Percentiles rank a stretch among this genome's conserved stretches.
Evolutionary conservation across 768 basidiomycete genomes (phyloP).

Genomic region (Mycena filopes): DNA sequence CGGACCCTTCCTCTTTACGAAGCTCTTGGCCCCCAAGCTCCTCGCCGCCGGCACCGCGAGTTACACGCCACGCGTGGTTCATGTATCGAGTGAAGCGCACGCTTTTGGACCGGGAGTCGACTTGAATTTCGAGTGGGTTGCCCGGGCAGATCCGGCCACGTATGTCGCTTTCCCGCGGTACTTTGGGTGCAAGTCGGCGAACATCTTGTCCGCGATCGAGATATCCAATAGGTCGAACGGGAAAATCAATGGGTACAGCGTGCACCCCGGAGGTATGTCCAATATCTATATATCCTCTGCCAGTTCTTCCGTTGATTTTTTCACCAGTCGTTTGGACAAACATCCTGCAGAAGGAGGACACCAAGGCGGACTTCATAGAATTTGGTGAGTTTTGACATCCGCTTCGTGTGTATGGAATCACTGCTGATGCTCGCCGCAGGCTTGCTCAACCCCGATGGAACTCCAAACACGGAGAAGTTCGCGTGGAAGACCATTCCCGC

Average conservation of each 20-base stretch:
- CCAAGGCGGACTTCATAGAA: not conserved
- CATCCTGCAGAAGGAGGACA: not conserved
- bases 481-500: slow-evolving; percentile 12
- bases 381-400: too few relatives aligned
- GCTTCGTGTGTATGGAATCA: too few relatives aligned
- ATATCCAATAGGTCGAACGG: slow-evolving; percentile 15
- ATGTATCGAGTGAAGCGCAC: slow-evolving; percentile 19
- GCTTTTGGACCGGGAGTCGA: slow-evolving; percentile 1
- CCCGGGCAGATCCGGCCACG: not conserved
- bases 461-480: slow-evolving; percentile 1
- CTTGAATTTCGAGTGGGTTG: slow-evolving; percentile 6
- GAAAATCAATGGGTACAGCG: slow-evolving; percentile 13
- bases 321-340: not conserved
- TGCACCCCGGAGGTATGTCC: slow-evolving; percentile 17
- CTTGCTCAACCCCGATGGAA: slow-evolving; percentile 3
- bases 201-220: slow-evolving; percentile 10
- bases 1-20: slow-evolving; percentile 25
- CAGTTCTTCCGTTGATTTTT: too few relatives aligned
- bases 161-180: not conserved
- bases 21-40: slow-evolving; percentile 13
- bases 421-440: not conserved
- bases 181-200: slow-evolving; percentile 15
- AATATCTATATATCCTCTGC: not conserved
- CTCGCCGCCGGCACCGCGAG: slow-evolving; percentile 4
- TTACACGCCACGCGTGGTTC: slow-evolving; percentile 15